phyloP scores from a whole-genome alignment of 148 eudicot genomes.

The Chenopodium album region DNA sequence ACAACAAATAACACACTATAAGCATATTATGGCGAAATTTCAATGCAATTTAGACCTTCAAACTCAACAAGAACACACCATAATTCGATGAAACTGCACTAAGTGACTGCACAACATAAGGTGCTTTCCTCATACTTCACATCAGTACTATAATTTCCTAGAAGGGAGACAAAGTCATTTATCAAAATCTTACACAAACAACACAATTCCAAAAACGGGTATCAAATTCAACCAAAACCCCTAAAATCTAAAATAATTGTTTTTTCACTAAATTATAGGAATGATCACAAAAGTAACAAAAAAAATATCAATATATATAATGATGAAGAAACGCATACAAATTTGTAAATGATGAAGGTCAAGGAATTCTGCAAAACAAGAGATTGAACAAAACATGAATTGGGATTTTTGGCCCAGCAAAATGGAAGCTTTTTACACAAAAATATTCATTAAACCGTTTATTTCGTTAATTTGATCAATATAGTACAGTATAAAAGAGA shows the following conservation, averaged over 20 bases:
- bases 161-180: background rate
- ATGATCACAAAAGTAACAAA: background rate
- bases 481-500: background rate
- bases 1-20: background rate
- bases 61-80: background rate
- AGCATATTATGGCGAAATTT: no score
- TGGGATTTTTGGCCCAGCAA: background rate
- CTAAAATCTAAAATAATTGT: background rate
- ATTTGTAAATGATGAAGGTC: constrained; percentile 28
- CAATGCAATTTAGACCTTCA: background rate
- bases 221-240: background rate
- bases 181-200: background rate
- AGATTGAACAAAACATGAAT: background rate
- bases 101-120: background rate
- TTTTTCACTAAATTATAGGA: background rate
- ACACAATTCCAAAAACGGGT: background rate
- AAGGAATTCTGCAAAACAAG: constrained; percentile 35
- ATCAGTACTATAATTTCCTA: background rate
- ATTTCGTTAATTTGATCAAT: background rate
- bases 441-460: background rate
- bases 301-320: background rate
- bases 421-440: background rate
- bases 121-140: background rate
- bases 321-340: background rate
- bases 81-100: background rate